A percentile compares a stretch with the other conserved stretches of the same genome.
These are phyloP conservation scores for Amylostereum chailletii DNA, from an alignment of 1,284 basidiomycete species.

Conservation along the genomic window DNA sequence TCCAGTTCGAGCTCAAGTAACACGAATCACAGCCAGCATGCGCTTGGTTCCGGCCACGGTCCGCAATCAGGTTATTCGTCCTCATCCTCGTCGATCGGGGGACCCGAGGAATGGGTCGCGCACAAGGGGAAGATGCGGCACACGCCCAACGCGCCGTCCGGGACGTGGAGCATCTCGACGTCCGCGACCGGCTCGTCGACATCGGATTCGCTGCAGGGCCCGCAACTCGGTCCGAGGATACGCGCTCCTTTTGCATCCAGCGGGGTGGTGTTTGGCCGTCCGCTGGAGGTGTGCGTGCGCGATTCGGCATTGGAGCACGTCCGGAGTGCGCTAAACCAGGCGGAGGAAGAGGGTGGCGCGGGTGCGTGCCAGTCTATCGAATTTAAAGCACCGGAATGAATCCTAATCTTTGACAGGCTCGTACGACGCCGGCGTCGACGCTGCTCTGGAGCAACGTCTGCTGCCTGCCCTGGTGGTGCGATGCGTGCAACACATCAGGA, in stretches of 20 bases:
- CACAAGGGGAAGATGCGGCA: slow-evolving; percentile 33
- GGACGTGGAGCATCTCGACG: slow-evolving; percentile 40
- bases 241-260: slow-evolving; percentile 30
- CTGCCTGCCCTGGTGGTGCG: slow-evolving; percentile 69
- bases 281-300: slow-evolving; percentile 45
- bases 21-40: no score
- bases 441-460: slow-evolving; percentile 40
- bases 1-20: no score
- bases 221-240: slow-evolving; percentile 44
- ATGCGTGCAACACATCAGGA: slow-evolving; percentile 71
- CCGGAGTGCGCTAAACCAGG: slow-evolving; percentile 6
- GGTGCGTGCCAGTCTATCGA: no score
- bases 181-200: slow-evolving; percentile 44
- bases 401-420: no score
- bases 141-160: slow-evolving; percentile 50
- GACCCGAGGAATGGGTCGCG: background rate
- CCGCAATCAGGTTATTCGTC: slow-evolving; percentile 25
- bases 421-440: slow-evolving; percentile 12
- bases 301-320: slow-evolving; percentile 46
- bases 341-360: no score
- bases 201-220: slow-evolving; percentile 37
- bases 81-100: slow-evolving; percentile 26
- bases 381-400: no score
- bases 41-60: no score
- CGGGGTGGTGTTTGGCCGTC: slow-evolving; percentile 58